Base-by-base conservation (phyloP, 495 filamentous ascomycete species). In the Beverwykella pulmonaria region DNA sequence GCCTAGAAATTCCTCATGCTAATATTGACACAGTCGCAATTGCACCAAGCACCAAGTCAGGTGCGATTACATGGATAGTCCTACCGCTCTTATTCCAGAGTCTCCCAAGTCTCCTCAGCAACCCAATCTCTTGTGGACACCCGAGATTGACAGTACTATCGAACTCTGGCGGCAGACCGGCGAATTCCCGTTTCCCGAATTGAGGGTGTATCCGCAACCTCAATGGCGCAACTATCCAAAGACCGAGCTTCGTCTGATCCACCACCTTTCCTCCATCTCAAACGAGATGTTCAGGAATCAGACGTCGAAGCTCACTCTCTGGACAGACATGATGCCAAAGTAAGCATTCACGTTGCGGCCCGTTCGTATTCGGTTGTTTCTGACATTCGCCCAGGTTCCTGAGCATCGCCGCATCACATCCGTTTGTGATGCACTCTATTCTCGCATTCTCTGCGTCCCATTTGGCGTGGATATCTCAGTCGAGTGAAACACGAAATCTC, bases 31-130 rank as follows among this genome's bases (percentile, higher is more conserved):
- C 71, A 98, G 93, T 80, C 91, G 91, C 66, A 98, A 98, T 78
- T 98, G 94, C 79, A 97, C 93, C 58, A 98, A 98, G 76, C 94
- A 98, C 77, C 96, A 96, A 80, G 93, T 95, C 71, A 88, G 92
- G 74, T 98, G 94, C 78, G 93, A 96, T 71, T 98, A 98, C 78
- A 93, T 95, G 84, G 92, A 97, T 73, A 84, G 85, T 61, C 75
- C 80, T 1, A 80, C 86, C 29, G 80, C 84, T 25, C 82, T 87
- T 56, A 88, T 90, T 59, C 79, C 87, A 48, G 69, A 71, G 26
- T 65, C 64, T 63, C 82, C 87, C 30, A 77, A 80, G 27, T 84
- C 85, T 67, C 87, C 88, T 53, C 87, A 90, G 73, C 87, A 86
- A 72, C 85, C 90, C 29, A 87, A 93, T 79, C 84, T 94, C 22